Conservation (phyloP, 148 eudicot species). For the Polygonum maritimum region DNA sequence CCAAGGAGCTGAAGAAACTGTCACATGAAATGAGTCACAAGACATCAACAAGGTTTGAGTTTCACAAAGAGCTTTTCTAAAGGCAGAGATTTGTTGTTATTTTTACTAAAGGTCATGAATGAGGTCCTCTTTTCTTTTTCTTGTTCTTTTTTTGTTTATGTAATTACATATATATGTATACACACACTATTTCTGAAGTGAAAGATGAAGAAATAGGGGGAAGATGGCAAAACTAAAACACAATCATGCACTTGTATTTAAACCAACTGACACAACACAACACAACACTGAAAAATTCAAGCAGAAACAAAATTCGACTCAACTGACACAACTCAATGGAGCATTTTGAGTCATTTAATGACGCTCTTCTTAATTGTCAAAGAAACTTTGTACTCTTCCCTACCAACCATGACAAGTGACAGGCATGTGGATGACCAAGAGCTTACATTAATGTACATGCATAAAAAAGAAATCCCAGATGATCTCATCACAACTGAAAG, state of each 20-base stretch:
- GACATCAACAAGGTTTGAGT: constrained; percentile 83
- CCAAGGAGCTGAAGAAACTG: constrained; percentile 71
- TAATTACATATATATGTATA: not conserved
- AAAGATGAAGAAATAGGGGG: constrained; percentile 7
- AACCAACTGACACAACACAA: not conserved
- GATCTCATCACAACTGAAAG: not conserved
- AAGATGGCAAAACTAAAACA: not conserved
- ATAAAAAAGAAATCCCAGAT: not conserved
- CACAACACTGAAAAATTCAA: too few species aligned
- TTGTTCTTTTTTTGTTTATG: not conserved
- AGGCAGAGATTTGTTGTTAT: constrained; percentile 4
- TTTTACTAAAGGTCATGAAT: not conserved
- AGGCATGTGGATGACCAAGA: constrained; percentile 11
- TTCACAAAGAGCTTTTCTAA: constrained; percentile 84
- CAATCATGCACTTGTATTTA: not conserved
- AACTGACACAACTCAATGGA: not conserved
- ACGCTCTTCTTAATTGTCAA: not conserved
- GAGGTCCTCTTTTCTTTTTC: not conserved
- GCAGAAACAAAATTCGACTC: too few species aligned
- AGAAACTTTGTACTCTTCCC: constrained; percentile 1
- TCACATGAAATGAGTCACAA: constrained; percentile 55
- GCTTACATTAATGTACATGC: not conserved
- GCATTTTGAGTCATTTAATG: not conserved
- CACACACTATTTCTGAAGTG: not conserved
- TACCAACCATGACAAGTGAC: constrained; percentile 11